These are phyloP conservation scores for Metschnikowia corniflorae DNA, from an alignment of 805 yeast genomes.

Conservation along the genomic window DNA sequence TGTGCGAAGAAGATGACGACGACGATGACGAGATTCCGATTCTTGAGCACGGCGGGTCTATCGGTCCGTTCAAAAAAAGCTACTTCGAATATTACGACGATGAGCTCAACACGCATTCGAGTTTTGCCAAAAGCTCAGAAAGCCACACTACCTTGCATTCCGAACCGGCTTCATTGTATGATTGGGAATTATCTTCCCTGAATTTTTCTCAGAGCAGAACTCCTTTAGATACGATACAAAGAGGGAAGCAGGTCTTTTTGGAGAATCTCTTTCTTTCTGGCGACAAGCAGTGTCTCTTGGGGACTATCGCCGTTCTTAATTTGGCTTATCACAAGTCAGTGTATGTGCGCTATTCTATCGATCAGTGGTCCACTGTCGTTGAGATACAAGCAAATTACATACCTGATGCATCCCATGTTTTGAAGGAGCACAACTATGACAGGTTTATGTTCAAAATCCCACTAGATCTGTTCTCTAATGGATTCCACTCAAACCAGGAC, in stretches of 20 bases:
- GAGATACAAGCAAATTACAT: conserved; percentile 64
- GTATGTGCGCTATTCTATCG: conserved; percentile 68
- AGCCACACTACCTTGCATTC: conserved; percentile 2
- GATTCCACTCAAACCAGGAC: conserved; percentile 4
- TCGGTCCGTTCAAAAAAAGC: conserved; percentile 5
- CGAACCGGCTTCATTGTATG: conserved; percentile 3
- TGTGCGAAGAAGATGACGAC: conserved; percentile 19
- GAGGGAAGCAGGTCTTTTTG: conserved; percentile 36
- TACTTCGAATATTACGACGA: conserved; percentile 18
- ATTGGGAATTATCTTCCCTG: conserved; percentile 44
- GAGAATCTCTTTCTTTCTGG: conserved; percentile 60
- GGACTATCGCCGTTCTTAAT: conserved; percentile 78
- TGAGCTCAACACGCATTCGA: conserved; percentile 17
- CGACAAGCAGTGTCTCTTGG: conserved; percentile 58
- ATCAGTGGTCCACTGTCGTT: conserved; percentile 72
- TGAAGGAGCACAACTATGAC: conserved; percentile 56
- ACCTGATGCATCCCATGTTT: conserved; percentile 49
- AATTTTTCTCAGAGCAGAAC: conserved; percentile 32
- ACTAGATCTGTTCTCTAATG: conserved; percentile 22
- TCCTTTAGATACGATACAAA: not conserved
- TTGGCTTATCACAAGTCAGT: conserved; percentile 65
- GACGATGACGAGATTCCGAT: conserved; percentile 12
- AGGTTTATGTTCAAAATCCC: conserved; percentile 66
- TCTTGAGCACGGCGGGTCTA: conserved; percentile 3
- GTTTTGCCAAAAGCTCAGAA: conserved; percentile 9